Base-by-base conservation (phyloP, 176 grass and related monocot species). In the Rhynchospora tenuis region DNA sequence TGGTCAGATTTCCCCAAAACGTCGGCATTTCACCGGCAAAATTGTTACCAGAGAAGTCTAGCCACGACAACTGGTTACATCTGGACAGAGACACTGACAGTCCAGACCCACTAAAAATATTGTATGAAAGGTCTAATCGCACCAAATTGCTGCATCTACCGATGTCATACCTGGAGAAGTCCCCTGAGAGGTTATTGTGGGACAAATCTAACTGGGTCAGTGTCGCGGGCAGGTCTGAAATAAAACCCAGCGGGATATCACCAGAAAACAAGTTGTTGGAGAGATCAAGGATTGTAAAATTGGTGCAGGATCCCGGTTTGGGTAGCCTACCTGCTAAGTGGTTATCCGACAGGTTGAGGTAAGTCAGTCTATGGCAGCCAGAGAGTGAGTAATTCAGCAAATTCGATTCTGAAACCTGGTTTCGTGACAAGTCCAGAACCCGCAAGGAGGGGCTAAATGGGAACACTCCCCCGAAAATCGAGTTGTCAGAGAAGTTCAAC, bases 261-360 rank as follows among this genome's bases (percentile, higher is more conserved):
- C 91, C 91, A 24, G 93, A 96, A n/a, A 96, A 78, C 66, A n/a
- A 87, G 81, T 96, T 96, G 52, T 86, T 87, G 13, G 94, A 99
- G 59, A 95, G 79, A 46, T 99, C 96, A 16, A 95, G 84, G 44
- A 75, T 72, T 26, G 88, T 45, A 51, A 98, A 60, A 70, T 48
- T 58, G 70, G 75, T 84, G 86, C 93, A 98, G 7, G 88, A 58
- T 6, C 90, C 59, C 23, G 93, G 54, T 81, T 73, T 68, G 16
- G 78, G 88, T 66, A 98, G 76, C 48, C 38, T 64, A 3, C 91
- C 85, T 27, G 83, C 9, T 85, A 98, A 87, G 54, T 79, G 83
- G 89, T 98, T 98, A n/a, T 44, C 89, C 42, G 96, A 98, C 75
- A 98, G 80, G 88, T 98, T 98, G 84, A 98, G 91, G 89, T 93